Evolutionary conservation across 2,329 filamentous ascomycete species (phyloP).

Genomic region (Huntiella abstrusa): DNA sequence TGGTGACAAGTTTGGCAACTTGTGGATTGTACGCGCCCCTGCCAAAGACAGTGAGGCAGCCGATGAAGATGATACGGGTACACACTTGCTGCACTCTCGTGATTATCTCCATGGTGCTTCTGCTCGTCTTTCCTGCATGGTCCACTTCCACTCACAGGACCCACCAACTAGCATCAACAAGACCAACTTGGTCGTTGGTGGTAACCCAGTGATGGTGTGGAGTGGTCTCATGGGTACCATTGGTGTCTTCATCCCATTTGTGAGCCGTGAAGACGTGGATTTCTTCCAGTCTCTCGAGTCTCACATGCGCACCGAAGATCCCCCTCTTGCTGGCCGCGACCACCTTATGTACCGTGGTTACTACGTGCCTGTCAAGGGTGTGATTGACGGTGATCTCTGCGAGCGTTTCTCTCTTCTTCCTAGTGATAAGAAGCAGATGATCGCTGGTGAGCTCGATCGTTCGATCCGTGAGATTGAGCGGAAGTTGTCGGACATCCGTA

Average conservation of each 20-base stretch:
- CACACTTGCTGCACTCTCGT: constrained; percentile 78
- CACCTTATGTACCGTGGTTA: constrained; percentile 92
- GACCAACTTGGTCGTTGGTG: constrained; percentile 74
- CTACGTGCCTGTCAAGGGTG: constrained; percentile 88
- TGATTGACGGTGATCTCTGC: constrained; percentile 92
- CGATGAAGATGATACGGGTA: constrained; percentile 74
- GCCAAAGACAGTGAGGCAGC: constrained; percentile 72
- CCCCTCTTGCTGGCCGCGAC: constrained; percentile 77
- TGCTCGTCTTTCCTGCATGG: constrained; percentile 66
- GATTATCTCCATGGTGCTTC: constrained; percentile 79
- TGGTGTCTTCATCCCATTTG: constrained; percentile 80
- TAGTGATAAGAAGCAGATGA: constrained; percentile 84
- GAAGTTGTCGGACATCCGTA: constrained; percentile 61
- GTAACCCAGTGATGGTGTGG: constrained; percentile 83
- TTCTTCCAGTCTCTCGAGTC: constrained; percentile 93
- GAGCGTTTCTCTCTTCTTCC: constrained; percentile 73
- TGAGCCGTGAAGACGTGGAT: constrained; percentile 81
- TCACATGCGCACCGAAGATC: constrained; percentile 69
- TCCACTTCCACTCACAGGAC: constrained; percentile 81
- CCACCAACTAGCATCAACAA: constrained; percentile 82
- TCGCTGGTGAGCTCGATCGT: constrained; percentile 80
- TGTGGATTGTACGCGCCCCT: constrained; percentile 82
- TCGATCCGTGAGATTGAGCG: constrained; percentile 86
- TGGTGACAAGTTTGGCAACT: constrained; percentile 93
- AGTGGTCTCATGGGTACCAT: constrained; percentile 87